Evolutionary conservation across 208 protist genomes (phyloP), one percentile per base, ranked within the genome.

Genomic region (Plasmodiophora brassicae): DNA sequence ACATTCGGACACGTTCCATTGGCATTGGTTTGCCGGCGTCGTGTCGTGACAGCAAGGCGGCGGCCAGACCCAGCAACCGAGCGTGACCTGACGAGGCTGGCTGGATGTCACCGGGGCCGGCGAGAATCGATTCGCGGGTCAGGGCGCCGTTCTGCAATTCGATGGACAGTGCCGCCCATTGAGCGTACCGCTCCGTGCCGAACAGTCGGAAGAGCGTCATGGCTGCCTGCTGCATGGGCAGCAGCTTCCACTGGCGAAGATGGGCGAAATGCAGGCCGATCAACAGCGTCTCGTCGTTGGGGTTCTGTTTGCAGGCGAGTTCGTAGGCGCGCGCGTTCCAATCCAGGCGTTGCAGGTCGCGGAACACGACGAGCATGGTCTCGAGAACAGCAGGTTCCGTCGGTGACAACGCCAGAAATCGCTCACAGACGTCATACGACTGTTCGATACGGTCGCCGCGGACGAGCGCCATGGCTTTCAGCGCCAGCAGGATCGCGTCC

Each of bases 101-200:
- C 5, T n/a, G 65, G n/a, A 78, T 32, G 20, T 78, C 14, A 32
- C 41, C 14, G 65, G 5, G 32, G 20, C 5, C 10, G 65, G 65
- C 65, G 5, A 78, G 32, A 8, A 78, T 14, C 14, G 14, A 14
- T n/a, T 5, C 5, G 5, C 5, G 10, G 5, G 32, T 8, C 41
- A 78, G n/a, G 41, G 65, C 65, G n/a, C 65, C 65, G 41, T 78
- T 78, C 65, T 78, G 65, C 32, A 78, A 38, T 38, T 78, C 65
- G n/a, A 78, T 78, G 41, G 32, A 78, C 14, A 78, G 14, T 8
- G 65, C 5, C 10, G n/a, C 65, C 65, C 65, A 78, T 44, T 32
- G 65, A 14, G 41, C 32, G 41, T 78, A 78, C 41, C n/a, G 32
- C 5, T 78, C 65, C 20, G 65, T 38, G 65, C 14, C 5, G 65